Base-by-base conservation (phyloP, 1,284 basidiomycete species). In the Mycena citricolor region DNA sequence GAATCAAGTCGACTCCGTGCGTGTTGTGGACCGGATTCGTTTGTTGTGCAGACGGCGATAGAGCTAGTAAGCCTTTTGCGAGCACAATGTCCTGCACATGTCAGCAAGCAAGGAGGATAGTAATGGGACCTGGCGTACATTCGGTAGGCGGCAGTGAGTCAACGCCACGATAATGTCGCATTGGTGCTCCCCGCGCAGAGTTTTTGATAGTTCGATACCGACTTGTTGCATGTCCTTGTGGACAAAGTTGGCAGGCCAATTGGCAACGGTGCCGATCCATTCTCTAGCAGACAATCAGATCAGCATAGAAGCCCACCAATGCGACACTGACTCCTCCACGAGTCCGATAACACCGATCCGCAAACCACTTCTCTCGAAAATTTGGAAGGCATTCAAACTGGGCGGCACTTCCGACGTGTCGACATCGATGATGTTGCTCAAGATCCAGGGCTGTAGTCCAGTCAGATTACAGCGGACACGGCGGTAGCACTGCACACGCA, bases 251-350 rank as follows among this genome's bases (percentile, higher is more conserved):
- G 77, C 52, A 0, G 90, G 90, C 85, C 90, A 94, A 2, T 86
- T 80, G 0, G 90, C 76, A 4, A 94, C 85, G 1, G 90, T 93
- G 4, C 77, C 76, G 42, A 93, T 92, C 90, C 90, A 94, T 59
- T 90, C 86, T 58, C 87, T 76, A 39, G 11, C 14, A 26, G 17
- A 22, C 17, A 34, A 24, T n/a, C 16, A 32, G n/a, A 36, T 35
- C 30, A 25, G 8, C 19, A 51, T 13, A 12, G 19, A 14, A 29
- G 21, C n/a, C 16, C 17, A 32, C 23, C 74, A 59, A 82, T 83
- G 8, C 66, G 34, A 21, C 29, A 75, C 52, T 22, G 49, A 90
- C 88, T 86, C 73, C 63, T 93, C 90, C 0, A 94, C 87, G 0
- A 94, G 72, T 3, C 90, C 90, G 44, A 94, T 83, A 21, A 92